Percentiles rank a stretch among this genome's conserved stretches.
These are phyloP conservation scores for Ophiostoma pallidulum DNA, from an alignment of 2,329 filamentous ascomycete genomes.

Conservation along the genomic window DNA sequence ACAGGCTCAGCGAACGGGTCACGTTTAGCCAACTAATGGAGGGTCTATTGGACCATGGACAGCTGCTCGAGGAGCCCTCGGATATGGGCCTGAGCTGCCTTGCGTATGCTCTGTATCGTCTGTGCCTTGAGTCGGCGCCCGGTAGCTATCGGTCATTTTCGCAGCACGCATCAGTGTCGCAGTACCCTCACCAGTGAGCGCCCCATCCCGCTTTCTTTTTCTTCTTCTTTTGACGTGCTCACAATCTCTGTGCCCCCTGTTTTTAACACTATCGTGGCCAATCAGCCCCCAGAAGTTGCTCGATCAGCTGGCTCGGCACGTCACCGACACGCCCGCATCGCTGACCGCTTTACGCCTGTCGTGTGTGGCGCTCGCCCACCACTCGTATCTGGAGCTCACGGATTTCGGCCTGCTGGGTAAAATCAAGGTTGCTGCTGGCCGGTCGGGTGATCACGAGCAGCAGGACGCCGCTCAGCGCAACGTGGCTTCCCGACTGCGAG, in stretches of 20 bases:
- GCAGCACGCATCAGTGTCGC: background rate
- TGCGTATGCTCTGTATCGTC: background rate
- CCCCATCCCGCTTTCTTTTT: no score
- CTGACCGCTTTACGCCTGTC: background rate
- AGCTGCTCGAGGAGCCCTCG: background rate
- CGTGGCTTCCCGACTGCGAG: background rate
- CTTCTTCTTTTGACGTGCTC: no score
- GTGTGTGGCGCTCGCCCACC: background rate
- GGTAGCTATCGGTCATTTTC: background rate
- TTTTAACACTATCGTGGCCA: no score
- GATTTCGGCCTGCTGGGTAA: background rate
- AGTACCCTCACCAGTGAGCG: no score
- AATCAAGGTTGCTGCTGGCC: constrained; percentile 1
- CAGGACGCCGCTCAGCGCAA: background rate
- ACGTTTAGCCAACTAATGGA: background rate
- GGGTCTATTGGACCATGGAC: background rate
- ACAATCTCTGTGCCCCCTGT: no score
- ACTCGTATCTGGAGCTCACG: background rate
- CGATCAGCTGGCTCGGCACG: background rate
- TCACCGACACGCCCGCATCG: background rate
- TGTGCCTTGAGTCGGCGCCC: background rate
- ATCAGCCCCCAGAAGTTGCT: background rate
- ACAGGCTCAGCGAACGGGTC: background rate
- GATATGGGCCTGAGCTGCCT: constrained; percentile 3
- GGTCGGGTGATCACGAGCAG: background rate